Evolutionary conservation across 2,329 filamentous ascomycete genomes (phyloP), one percentile per base, ranked within the genome.

Genomic region (Lasiodiplodia gonubiensis): DNA sequence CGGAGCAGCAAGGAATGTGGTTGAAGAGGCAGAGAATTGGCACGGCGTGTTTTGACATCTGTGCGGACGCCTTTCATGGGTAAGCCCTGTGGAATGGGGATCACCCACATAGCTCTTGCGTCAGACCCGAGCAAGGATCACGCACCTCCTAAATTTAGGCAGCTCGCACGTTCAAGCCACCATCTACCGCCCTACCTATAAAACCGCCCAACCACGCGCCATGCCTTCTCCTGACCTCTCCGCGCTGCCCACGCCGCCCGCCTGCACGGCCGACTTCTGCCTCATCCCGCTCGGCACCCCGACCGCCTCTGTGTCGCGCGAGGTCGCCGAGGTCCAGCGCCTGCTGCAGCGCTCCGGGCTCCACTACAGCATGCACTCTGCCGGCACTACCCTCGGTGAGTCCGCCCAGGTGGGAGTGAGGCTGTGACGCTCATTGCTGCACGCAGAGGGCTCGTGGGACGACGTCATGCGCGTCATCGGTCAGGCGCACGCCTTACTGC

Each of bases 241-340:
- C 7, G 70, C 70, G 7, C 70, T 77, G 39, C 49, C 66, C 33
- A 94, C 92, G 0, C 94, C 94, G 4, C 82, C 86, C 67, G 82
- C 88, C 67, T 96, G 92, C 80, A 92, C 90, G 66, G 94, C 91
- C 68, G 94, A 97, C 81, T 97, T 97, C 78, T 97, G 94, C 79
- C 84, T 97, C 71, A 90, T 97, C 69, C 94, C 94, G 2, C 90
- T 98, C 57, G 83, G 83, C 68, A 85, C 83, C 12, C 80, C 81
- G 4, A 82, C 81, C 1, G 81, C 83, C 2, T 82, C 80, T 8
- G 83, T 85, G n/a, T 82, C 81, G 7, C 78, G 80, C 66, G 92
- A 98, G 77, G 89, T 99, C 35, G 94, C 94, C 39, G 89, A 91
- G 70, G 93, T 98, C 46, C 94, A 98, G 82, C 88, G 90, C 67